phyloP scores from a whole-genome alignment of 306 rosid genomes.

The Sicyos edulis region DNA sequence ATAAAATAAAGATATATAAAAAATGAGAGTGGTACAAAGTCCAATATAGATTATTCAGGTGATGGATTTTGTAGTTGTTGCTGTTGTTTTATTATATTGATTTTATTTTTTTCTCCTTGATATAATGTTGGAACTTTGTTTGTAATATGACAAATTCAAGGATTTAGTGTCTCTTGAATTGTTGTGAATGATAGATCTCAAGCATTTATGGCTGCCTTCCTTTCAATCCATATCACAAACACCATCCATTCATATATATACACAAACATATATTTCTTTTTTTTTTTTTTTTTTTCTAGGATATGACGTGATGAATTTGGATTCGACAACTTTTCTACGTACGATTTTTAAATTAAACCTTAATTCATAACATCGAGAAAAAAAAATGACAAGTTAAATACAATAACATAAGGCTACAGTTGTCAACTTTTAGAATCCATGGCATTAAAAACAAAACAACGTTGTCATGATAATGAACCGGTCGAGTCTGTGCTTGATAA shows the following conservation, averaged over 20 bases:
- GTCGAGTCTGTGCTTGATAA: neutral
- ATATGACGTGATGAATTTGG: neutral
- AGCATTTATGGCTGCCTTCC: conserved; percentile 28
- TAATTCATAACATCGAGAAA: neutral
- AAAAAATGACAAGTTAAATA: neutral
- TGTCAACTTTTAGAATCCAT: neutral
- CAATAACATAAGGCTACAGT: neutral
- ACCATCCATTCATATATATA: neutral
- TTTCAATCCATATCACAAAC: conserved; percentile 24
- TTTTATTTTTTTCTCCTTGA: neutral
- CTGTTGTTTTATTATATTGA: neutral
- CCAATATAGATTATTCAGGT: neutral
- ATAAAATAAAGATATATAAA: neutral
- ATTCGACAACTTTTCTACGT: neutral
- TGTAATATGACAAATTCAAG: conserved; percentile 36
- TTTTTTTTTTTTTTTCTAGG: no score
- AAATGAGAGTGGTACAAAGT: neutral
- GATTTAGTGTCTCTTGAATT: conserved; percentile 40
- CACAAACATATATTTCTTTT: no score
- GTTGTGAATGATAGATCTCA: conserved; percentile 44
- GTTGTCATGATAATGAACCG: neutral
- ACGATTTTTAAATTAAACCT: neutral
- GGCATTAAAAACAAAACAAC: neutral
- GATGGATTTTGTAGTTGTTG: conserved; percentile 8
- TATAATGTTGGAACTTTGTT: conserved; percentile 19